Conservation (phyloP, 106 monocot species). For the Chionographis japonica region DNA sequence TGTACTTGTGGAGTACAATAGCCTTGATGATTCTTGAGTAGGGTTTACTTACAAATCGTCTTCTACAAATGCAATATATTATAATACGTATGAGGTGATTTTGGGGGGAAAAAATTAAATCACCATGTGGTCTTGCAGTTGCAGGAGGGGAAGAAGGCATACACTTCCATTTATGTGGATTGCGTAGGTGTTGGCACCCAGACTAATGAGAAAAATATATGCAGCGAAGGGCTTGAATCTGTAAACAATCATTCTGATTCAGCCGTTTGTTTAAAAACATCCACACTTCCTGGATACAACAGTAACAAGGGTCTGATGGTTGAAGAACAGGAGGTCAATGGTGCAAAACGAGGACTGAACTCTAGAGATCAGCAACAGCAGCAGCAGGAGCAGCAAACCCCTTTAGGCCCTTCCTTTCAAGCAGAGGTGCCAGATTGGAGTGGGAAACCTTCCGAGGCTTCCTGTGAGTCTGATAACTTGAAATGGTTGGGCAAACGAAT, state of each 20-base stretch:
- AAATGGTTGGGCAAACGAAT: slow-evolving; percentile 77
- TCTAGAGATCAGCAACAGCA: slow-evolving; percentile 9
- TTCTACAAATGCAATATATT: too few species aligned
- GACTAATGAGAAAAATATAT: slow-evolving; percentile 22
- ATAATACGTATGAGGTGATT: too few species aligned
- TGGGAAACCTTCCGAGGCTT: slow-evolving; percentile 9
- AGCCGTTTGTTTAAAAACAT: slow-evolving; percentile 11
- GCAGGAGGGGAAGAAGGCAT: slow-evolving; percentile 47
- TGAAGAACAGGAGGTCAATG: not conserved
- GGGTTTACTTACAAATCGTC: too few species aligned
- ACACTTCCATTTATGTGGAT: slow-evolving; percentile 31
- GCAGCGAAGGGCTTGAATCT: slow-evolving; percentile 27
- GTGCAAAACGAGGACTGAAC: not conserved
- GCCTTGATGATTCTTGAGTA: too few species aligned
- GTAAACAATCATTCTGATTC: slow-evolving; percentile 12
- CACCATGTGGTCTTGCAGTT: slow-evolving; percentile 49
- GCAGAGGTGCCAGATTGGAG: slow-evolving; percentile 45
- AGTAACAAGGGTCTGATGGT: not conserved
- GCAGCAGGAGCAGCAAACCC: slow-evolving; percentile 1
- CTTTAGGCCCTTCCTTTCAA: slow-evolving; percentile 31
- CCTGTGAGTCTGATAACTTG: slow-evolving; percentile 21
- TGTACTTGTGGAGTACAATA: too few species aligned
- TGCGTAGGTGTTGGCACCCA: not conserved
- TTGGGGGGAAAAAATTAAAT: not conserved
- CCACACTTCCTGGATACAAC: slow-evolving; percentile 1